Conservation (phyloP, 2,329 filamentous ascomycete species). For the Orbilia javanica region DNA sequence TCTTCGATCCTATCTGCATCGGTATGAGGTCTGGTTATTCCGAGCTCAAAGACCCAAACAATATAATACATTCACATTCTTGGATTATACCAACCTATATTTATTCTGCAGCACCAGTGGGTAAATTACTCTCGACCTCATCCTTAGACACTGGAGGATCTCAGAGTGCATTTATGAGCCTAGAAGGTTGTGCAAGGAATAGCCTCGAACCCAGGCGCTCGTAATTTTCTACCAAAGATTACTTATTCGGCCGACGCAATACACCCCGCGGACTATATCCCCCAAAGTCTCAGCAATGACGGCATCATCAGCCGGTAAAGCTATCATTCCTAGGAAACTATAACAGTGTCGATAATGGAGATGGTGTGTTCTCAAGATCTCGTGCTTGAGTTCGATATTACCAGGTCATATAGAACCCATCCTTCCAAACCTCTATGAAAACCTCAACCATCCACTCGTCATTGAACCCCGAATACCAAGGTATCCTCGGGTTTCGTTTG, state of each 20-base stretch:
- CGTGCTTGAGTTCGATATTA: too few relatives aligned
- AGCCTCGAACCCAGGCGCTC: too few relatives aligned
- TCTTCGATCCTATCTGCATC: constrained; percentile 70
- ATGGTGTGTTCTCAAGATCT: constrained; percentile 40
- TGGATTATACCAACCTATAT: not conserved
- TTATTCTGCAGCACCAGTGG: constrained; percentile 65
- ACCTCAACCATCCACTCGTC: not conserved
- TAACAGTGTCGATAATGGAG: constrained; percentile 63
- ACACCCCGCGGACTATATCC: constrained; percentile 32
- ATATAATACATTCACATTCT: not conserved
- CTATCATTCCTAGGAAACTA: constrained; percentile 68
- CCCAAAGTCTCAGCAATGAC: constrained; percentile 67
- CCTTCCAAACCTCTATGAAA: too few relatives aligned
- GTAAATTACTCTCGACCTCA: constrained; percentile 67
- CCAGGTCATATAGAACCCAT: too few relatives aligned
- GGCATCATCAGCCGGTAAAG: constrained; percentile 65
- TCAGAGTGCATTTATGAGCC: constrained; percentile 65
- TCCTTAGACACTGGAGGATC: constrained; percentile 65
- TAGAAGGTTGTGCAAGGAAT: constrained; percentile 65
- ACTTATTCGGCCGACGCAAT: constrained; percentile 66
- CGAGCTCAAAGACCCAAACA: too few relatives aligned
- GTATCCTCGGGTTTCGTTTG: constrained; percentile 12
- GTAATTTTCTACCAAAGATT: constrained; percentile 64
- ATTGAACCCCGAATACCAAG: not conserved
- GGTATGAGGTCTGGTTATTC: constrained; percentile 67